Base-by-base conservation (phyloP, 192 early-diverging fungal species). In the Spizellomyces sp. region DNA sequence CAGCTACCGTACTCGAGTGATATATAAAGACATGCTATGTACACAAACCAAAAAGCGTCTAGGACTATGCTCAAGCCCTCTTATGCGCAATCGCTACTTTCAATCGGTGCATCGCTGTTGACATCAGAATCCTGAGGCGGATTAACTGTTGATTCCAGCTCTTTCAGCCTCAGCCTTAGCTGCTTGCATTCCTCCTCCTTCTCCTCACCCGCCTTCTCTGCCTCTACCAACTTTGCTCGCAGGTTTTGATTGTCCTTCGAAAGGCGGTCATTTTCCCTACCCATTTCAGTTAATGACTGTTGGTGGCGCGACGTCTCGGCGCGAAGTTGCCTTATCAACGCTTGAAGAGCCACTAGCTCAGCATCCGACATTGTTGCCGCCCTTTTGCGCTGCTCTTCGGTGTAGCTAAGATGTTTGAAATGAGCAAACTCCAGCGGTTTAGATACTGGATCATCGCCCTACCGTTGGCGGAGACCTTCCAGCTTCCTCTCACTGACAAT, bases 291-390 rank as follows among this genome's bases (percentile, higher is more conserved):
- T 7, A 71, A 12, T n/a, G 19, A n/a, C 43, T 74, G 52, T 6
- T 70, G 62, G 9, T 42, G 17, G 19, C 63, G 62, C 10, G 64
- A 46, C 0, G 64, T 52, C 52, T 74, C 72, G 44, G n/a, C 45
- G 5, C 72, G 48, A 8, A 74, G 72, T 41, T 74, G 65, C n/a
- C 46, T 9, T 36, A 74, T 67, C 42, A 74, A 57, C 0, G 72
- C 72, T 46, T 67, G 72, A 19, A 74, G 72, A 8, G 50, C 72
- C 9, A 45, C 42, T 43, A 74, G 57, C 52, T 74, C 72, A 4
- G 66, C 42, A 45, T 74, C 64, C 27, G 72, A 68, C 9, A 67
- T 52, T 1, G 46, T 14, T 36, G 17, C 58, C 9, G 72, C 55
- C 6, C 64, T 55, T 45, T 67, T 68, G 15, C 44, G 5, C 46